These are phyloP conservation scores for Ascocoryne sarcoides DNA, from an alignment of 2,329 filamentous ascomycete genomes.

Conservation along the genomic window DNA sequence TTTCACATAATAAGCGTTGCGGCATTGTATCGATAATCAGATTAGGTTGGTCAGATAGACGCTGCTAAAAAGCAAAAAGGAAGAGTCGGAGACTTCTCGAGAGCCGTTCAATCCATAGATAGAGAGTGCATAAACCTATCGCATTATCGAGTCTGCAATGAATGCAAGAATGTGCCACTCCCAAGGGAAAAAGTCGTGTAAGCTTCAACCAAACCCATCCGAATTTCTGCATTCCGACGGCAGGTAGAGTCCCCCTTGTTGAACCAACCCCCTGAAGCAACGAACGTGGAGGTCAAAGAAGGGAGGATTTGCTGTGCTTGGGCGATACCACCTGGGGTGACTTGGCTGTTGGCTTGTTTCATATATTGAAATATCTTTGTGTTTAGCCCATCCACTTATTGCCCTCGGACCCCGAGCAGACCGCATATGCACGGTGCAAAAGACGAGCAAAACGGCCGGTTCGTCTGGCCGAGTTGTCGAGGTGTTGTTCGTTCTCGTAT, in stretches of 20 bases:
- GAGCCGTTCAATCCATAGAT: no score
- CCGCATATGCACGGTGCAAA: constrained; percentile 14
- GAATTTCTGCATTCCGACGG: no score
- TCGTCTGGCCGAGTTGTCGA: constrained; percentile 2
- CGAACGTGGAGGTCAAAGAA: no score
- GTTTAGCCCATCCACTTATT: constrained; percentile 12
- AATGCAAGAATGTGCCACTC: constrained; percentile 4
- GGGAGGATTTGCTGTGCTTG: background rate
- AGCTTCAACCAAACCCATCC: background rate
- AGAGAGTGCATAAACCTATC: constrained; percentile 4
- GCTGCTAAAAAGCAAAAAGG: background rate
- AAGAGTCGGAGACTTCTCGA: no score
- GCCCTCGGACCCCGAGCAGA: constrained; percentile 12
- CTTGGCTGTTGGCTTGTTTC: constrained; percentile 12
- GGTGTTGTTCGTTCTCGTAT: constrained; percentile 3
- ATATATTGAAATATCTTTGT: constrained; percentile 11
- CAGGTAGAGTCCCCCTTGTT: no score
- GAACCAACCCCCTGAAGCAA: no score
- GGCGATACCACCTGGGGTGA: background rate
- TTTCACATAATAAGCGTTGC: constrained; percentile 15
- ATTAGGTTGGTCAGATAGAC: background rate
- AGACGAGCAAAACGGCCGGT: constrained; percentile 7
- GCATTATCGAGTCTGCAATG: constrained; percentile 5
- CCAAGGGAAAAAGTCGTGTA: constrained; percentile 1
- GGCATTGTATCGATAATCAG: constrained; percentile 6